Conservation (phyloP, 1,284 basidiomycete genomes). For the Pascua guehoae region DNA sequence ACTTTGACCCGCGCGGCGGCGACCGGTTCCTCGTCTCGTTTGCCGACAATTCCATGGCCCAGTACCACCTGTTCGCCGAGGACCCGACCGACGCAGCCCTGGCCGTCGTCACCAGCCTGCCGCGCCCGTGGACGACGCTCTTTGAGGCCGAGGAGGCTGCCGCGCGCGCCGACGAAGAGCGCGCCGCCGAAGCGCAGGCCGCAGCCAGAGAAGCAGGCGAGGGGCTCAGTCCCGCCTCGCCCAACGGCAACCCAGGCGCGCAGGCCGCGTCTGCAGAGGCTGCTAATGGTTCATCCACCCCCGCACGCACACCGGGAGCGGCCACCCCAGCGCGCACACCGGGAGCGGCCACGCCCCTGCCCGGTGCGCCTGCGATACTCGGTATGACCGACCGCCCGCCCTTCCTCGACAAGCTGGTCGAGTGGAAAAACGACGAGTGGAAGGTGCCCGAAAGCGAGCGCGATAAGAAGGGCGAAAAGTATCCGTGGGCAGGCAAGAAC, state of each 20-base stretch:
- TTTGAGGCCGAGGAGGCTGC: slow-evolving; percentile 20
- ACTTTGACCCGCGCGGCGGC: slow-evolving; percentile 81
- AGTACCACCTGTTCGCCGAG: slow-evolving; percentile 44
- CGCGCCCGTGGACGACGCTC: slow-evolving; percentile 36
- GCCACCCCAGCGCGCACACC: no score
- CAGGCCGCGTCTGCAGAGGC: no score
- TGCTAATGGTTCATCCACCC: no score
- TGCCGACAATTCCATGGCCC: slow-evolving; percentile 57
- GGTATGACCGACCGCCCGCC: slow-evolving; percentile 3
- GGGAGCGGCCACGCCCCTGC: no score
- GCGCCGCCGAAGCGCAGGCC: not conserved
- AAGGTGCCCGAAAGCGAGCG: slow-evolving; percentile 20
- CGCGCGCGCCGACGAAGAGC: not conserved
- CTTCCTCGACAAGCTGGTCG: slow-evolving; percentile 28
- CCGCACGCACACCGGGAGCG: no score
- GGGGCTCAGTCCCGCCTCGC: not conserved
- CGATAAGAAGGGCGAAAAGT: slow-evolving; percentile 35
- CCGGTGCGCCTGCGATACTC: no score
- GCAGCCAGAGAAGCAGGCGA: not conserved
- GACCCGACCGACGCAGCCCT: slow-evolving; percentile 30
- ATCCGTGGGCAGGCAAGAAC: slow-evolving; percentile 46
- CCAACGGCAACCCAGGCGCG: not conserved
- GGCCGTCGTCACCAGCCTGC: slow-evolving; percentile 18
- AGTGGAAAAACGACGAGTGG: slow-evolving; percentile 49
- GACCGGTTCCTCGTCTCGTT: slow-evolving; percentile 88